Conservation (phyloP, 352 stramenopile species). For the Globisporangium nagaii region DNA sequence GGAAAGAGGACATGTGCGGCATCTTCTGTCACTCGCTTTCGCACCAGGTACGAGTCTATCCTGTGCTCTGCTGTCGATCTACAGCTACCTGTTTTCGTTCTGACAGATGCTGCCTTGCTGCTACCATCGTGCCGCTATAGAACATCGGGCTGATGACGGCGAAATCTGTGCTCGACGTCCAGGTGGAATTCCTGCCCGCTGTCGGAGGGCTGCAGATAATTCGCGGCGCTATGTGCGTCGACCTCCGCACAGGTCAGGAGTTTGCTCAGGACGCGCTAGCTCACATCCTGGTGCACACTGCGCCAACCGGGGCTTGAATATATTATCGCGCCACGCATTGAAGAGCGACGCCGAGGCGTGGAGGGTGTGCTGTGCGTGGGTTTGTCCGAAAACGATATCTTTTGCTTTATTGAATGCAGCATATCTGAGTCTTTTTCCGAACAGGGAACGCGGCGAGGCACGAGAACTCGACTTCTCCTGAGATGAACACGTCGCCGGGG, state of each 20-base stretch:
- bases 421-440: constrained; percentile 48
- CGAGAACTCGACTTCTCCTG: constrained; percentile 73
- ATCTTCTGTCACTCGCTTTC: constrained; percentile 72
- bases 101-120: background rate
- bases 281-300: constrained; percentile 42
- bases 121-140: constrained; percentile 17
- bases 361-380: too few relatives aligned
- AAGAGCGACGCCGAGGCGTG: too few relatives aligned
- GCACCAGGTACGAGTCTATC: constrained; percentile 42
- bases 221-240: constrained; percentile 57
- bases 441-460: constrained; percentile 58
- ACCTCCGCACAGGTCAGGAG: constrained; percentile 53
- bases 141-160: constrained; percentile 58
- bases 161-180: constrained; percentile 33
- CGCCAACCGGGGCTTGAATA: constrained; percentile 1
- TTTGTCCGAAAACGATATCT: background rate
- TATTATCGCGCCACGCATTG: too few relatives aligned
- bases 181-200: constrained; percentile 61
- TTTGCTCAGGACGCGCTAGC: constrained; percentile 49
- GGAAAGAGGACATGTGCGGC: constrained; percentile 56
- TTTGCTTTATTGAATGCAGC: constrained; percentile 32
- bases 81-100: background rate
- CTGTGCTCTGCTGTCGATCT: background rate
- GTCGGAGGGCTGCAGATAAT: constrained; percentile 66
- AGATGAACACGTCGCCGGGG: constrained; percentile 62